A percentile compares a stretch with the other conserved stretches of the same genome.
Evolutionary conservation across 2,329 filamentous ascomycete genomes (phyloP).

Genomic region (Pyrenochaeta sp.): DNA sequence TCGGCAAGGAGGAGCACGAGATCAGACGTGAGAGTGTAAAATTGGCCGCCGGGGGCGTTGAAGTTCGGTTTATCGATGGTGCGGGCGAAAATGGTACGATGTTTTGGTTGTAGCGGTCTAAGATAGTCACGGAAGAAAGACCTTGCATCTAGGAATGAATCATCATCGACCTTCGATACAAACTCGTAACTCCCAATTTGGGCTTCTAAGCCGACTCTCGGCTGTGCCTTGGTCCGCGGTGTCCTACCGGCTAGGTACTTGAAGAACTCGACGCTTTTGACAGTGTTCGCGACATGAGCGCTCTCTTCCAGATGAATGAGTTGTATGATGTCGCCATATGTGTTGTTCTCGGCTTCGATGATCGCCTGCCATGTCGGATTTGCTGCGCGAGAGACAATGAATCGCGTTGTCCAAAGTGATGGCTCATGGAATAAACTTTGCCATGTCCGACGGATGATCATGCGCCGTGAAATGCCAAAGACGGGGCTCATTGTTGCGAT

Average conservation of each 20-base stretch:
- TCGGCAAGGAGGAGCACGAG: not conserved
- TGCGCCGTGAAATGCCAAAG: not conserved
- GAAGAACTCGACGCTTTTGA: not conserved
- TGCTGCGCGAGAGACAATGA: not conserved
- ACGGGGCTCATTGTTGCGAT: not conserved
- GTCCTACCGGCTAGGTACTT: not conserved
- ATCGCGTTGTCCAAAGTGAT: not conserved
- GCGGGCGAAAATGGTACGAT: not conserved
- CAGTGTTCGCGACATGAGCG: not conserved
- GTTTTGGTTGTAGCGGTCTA: not conserved
- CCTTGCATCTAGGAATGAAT: not conserved
- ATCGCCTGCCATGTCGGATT: not conserved
- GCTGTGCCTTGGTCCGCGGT: not conserved
- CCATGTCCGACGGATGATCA: not conserved
- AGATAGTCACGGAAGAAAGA: not conserved
- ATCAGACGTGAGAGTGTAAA: not conserved
- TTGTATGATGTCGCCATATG: not conserved
- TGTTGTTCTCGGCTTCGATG: not conserved
- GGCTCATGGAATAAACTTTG: not conserved
- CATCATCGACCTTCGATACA: not conserved
- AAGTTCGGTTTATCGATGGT: not conserved
- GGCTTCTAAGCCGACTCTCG: not conserved
- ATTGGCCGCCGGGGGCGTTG: not conserved
- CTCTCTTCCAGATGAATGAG: not conserved
- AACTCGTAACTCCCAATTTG: not conserved